Conservation (phyloP, 73 alveolate genomes). For the Symbiodinium pilosum region DNA sequence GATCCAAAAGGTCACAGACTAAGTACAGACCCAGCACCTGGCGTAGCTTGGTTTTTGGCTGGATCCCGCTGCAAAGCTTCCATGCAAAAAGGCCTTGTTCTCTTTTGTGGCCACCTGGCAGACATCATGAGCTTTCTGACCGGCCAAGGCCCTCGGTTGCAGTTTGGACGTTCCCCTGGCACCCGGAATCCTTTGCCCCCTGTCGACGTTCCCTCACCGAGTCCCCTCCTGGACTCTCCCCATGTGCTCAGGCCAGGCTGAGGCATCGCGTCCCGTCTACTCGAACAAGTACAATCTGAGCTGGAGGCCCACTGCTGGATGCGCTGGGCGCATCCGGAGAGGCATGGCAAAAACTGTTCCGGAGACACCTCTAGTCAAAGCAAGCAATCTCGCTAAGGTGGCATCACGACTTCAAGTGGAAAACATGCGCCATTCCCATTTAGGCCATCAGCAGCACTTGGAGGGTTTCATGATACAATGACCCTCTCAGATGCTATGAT, state of each 20-base stretch:
- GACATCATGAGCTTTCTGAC: too few relatives aligned
- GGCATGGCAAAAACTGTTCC: slow-evolving; percentile 60
- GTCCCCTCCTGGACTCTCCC: too few relatives aligned
- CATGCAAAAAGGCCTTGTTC: slow-evolving; percentile 37
- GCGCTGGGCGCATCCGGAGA: slow-evolving; percentile 91
- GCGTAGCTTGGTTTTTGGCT: background rate
- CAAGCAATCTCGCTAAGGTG: background rate
- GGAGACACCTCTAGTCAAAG: slow-evolving; percentile 34
- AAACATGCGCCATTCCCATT: too few relatives aligned
- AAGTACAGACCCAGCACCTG: slow-evolving; percentile 77
- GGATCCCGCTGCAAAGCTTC: background rate
- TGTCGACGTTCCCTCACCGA: too few relatives aligned
- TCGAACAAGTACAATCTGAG: too few relatives aligned
- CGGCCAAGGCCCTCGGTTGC: too few relatives aligned
- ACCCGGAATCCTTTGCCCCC: too few relatives aligned
- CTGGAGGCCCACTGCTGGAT: slow-evolving; percentile 75
- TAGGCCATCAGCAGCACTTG: background rate
- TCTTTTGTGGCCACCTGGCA: slow-evolving; percentile 76
- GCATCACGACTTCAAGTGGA: background rate
- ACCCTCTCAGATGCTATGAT: too few relatives aligned
- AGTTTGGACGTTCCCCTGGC: too few relatives aligned
- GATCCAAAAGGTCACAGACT: slow-evolving; percentile 75
- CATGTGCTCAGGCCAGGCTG: too few relatives aligned
- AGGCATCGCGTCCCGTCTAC: too few relatives aligned
- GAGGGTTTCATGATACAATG: background rate